Evolutionary conservation across 257 asterid species (phyloP).

Genomic region (Agastache rugosa): DNA sequence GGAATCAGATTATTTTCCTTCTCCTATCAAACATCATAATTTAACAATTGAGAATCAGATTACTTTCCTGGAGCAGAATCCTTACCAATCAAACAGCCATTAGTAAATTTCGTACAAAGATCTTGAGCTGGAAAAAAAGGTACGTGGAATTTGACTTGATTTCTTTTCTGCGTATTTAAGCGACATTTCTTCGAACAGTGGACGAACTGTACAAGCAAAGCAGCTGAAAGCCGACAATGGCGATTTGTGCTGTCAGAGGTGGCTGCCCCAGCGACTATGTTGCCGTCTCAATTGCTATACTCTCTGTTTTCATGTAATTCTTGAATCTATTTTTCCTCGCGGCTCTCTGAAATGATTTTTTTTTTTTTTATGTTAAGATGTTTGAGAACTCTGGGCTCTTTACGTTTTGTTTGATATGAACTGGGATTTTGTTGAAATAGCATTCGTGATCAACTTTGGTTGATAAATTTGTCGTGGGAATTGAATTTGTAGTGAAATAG

Average conservation of each 20-base stretch:
- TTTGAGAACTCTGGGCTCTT: neutral
- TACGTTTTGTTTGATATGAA: slow-evolving; percentile 14
- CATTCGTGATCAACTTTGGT: neutral
- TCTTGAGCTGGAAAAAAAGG: slow-evolving; percentile 17
- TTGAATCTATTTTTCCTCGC: slow-evolving; percentile 7
- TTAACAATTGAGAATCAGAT: too few relatives aligned
- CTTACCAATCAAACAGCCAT: too few relatives aligned
- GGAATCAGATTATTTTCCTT: too few relatives aligned
- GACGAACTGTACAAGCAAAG: slow-evolving; percentile 39
- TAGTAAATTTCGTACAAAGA: neutral
- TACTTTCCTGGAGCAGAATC: too few relatives aligned
- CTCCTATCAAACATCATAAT: too few relatives aligned
- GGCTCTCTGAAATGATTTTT: neutral
- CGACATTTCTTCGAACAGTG: slow-evolving; percentile 44
- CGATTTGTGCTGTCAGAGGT: slow-evolving; percentile 69
- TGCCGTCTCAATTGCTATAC: slow-evolving; percentile 65
- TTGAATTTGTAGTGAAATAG: neutral
- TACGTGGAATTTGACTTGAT: slow-evolving; percentile 37
- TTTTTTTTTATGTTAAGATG: neutral
- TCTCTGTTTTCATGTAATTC: slow-evolving; percentile 62
- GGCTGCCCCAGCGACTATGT: slow-evolving; percentile 87
- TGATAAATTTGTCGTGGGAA: neutral
- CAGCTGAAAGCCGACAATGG: slow-evolving; percentile 55
- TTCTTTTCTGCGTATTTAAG: neutral
- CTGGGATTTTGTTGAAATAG: slow-evolving; percentile 14